phyloP scores from a whole-genome alignment of 345 rosid species.

The Syzygium oleosum region DNA sequence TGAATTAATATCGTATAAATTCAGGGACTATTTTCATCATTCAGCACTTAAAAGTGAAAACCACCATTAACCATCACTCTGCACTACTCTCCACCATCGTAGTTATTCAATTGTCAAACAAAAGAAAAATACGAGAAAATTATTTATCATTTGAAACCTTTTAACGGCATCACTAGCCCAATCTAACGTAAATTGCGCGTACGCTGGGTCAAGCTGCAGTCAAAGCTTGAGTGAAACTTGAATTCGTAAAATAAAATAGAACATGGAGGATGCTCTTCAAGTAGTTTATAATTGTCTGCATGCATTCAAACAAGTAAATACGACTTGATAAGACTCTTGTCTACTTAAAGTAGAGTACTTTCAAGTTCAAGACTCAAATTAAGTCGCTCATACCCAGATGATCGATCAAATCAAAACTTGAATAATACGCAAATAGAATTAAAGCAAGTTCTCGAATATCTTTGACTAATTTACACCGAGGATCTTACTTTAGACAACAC shows the following conservation, averaged over 20 bases:
- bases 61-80: not conserved
- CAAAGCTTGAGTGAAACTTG: not conserved
- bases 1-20: not conserved
- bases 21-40: not conserved
- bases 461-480: not conserved
- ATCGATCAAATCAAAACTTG: not conserved
- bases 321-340: not conserved
- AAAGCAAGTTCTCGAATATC: not conserved
- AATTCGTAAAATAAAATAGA: not conserved
- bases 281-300: too few relatives aligned
- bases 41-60: not conserved
- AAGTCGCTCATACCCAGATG: not conserved
- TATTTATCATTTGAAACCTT: not conserved
- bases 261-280: not conserved
- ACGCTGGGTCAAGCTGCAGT: rapidly evolving
- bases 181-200: not conserved
- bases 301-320: not conserved
- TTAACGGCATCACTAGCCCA: not conserved
- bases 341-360: not conserved
- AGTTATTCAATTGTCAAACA: not conserved
- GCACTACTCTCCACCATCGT: not conserved
- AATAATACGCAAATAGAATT: not conserved
- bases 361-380: not conserved
- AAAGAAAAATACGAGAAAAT: not conserved
- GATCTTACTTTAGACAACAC: not conserved